These are phyloP conservation scores for Croton laevigatus DNA, from an alignment of 441 rosid genomes.

Conservation along the genomic window DNA sequence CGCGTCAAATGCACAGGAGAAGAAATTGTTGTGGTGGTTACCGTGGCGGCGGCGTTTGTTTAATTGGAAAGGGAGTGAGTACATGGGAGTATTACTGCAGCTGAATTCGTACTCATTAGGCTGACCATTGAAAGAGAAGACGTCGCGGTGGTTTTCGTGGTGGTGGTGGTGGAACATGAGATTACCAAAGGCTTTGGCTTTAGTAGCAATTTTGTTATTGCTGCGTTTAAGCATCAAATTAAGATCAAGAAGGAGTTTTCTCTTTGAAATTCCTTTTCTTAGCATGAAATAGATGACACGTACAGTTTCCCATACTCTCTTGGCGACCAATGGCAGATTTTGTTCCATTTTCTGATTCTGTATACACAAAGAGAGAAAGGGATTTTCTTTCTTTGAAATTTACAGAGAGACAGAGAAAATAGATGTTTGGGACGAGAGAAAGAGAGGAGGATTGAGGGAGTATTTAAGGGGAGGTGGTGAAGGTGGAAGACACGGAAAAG, in stretches of 20 bases:
- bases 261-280: constrained; percentile 60
- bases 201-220: constrained; percentile 50
- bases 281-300: constrained; percentile 67
- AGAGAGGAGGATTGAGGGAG: constrained; percentile 16
- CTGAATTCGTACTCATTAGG: constrained; percentile 82
- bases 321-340: constrained; percentile 44
- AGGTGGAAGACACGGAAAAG: neutral
- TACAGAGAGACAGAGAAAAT: constrained; percentile 17
- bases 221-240: constrained; percentile 74
- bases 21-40: constrained; percentile 29
- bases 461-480: constrained; percentile 32
- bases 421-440: constrained; percentile 22
- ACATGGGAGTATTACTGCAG: constrained; percentile 78
- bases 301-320: constrained; percentile 56
- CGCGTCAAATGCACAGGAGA: constrained; percentile 52
- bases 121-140: constrained; percentile 17
- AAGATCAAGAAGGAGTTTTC: constrained; percentile 66
- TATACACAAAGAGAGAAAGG: constrained; percentile 16
- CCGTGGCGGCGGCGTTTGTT: constrained; percentile 34
- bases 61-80: constrained; percentile 38
- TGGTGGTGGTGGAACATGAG: constrained; percentile 62
- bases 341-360: constrained; percentile 46
- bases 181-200: constrained; percentile 68
- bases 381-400: neutral
- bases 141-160: constrained; percentile 37